phyloP scores from a whole-genome alignment of 495 filamentous ascomycete species.

The Aspergillus mulundensis region DNA sequence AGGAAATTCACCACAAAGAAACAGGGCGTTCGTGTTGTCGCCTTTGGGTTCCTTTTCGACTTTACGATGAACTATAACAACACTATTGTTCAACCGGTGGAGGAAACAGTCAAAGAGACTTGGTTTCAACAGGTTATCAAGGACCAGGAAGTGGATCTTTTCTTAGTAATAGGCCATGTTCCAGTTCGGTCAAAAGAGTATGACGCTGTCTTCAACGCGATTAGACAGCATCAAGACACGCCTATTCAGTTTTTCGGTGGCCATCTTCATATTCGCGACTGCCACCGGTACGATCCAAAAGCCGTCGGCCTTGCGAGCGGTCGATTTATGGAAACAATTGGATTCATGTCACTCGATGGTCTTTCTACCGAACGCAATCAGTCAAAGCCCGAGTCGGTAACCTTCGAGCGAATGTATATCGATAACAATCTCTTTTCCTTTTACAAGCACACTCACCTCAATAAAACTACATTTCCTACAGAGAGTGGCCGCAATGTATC shows the following conservation, averaged over 20 bases:
- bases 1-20: slow-evolving; percentile 88
- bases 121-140: slow-evolving; percentile 90
- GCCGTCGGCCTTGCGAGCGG: slow-evolving; percentile 83
- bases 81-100: slow-evolving; percentile 74
- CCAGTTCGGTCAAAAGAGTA: slow-evolving; percentile 76
- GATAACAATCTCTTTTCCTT: slow-evolving; percentile 91
- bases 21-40: slow-evolving; percentile 73
- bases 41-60: slow-evolving; percentile 92
- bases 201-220: slow-evolving; percentile 68
- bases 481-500: slow-evolving; percentile 71
- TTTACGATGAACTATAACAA: slow-evolving; percentile 88
- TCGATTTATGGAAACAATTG: slow-evolving; percentile 97
- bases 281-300: slow-evolving; percentile 71
- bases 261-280: slow-evolving; percentile 87
- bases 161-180: slow-evolving; percentile 84
- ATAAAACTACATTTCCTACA: slow-evolving; percentile 70
- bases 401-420: slow-evolving; percentile 79
- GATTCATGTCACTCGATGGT: slow-evolving; percentile 85
- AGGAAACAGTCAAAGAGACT: slow-evolving; percentile 69
- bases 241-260: slow-evolving; percentile 95
- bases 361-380: slow-evolving; percentile 42
- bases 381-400: slow-evolving; percentile 29
- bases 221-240: slow-evolving; percentile 71
- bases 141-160: slow-evolving; percentile 77
- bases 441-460: slow-evolving; percentile 72